Evolutionary conservation across 2,329 filamentous ascomycete species (phyloP).

Genomic region (Mycosphaerella sp.): DNA sequence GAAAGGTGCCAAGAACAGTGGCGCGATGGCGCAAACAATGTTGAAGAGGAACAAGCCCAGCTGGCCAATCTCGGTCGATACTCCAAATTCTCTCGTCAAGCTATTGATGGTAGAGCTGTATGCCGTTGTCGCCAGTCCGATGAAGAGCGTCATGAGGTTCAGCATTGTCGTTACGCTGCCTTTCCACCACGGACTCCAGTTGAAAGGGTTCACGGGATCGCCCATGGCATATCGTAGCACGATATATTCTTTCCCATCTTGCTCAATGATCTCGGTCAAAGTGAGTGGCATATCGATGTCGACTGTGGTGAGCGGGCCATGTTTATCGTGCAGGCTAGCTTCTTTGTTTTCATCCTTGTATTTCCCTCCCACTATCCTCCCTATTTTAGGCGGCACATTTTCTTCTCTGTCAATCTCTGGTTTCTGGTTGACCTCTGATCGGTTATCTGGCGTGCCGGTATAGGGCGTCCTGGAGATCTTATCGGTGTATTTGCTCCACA

Average conservation of each 20-base stretch:
- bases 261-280: slow-evolving; percentile 38
- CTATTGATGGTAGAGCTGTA: slow-evolving; percentile 46
- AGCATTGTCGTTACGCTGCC: slow-evolving; percentile 44
- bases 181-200: slow-evolving; percentile 43
- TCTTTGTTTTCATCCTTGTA: slow-evolving; percentile 34
- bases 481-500: slow-evolving; percentile 21
- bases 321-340: slow-evolving; percentile 28
- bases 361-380: slow-evolving; percentile 39
- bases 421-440: slow-evolving; percentile 18
- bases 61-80: slow-evolving; percentile 41
- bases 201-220: slow-evolving; percentile 49
- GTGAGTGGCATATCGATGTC: slow-evolving; percentile 48
- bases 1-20: slow-evolving; percentile 46
- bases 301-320: slow-evolving; percentile 39
- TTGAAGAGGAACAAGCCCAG: slow-evolving; percentile 49
- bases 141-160: slow-evolving; percentile 50
- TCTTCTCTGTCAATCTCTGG: slow-evolving; percentile 14
- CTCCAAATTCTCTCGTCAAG: slow-evolving; percentile 44
- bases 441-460: slow-evolving; percentile 22
- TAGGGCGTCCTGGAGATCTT: slow-evolving; percentile 20
- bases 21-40: slow-evolving; percentile 45
- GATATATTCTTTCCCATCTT: slow-evolving; percentile 43
- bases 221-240: slow-evolving; percentile 43
- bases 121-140: slow-evolving; percentile 50
- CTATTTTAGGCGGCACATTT: slow-evolving; percentile 21